phyloP scores from a whole-genome alignment of 2,329 filamentous ascomycete genomes.

The Cladophialophora yegresii region DNA sequence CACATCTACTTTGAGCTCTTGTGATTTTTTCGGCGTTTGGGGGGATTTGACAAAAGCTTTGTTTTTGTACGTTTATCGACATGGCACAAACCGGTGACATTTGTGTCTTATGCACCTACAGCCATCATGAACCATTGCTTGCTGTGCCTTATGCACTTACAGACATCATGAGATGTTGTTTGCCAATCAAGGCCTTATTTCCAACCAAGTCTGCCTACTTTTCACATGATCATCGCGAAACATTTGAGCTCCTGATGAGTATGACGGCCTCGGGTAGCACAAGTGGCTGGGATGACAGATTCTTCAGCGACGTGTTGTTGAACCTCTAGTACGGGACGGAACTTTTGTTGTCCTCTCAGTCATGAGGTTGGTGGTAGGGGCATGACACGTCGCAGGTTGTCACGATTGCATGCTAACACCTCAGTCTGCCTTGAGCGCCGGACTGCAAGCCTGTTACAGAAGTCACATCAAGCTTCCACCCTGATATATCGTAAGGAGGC shows the following conservation, averaged over 20 bases:
- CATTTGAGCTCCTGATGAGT: not conserved
- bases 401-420: too few species aligned
- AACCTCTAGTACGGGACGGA: too few species aligned
- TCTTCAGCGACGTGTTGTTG: not conserved
- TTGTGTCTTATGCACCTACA: not conserved
- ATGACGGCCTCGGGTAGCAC: not conserved
- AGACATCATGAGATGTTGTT: not conserved
- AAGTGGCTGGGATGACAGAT: not conserved
- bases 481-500: too few species aligned
- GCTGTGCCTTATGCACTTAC: slow-evolving; percentile 1
- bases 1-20: not conserved
- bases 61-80: not conserved
- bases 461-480: too few species aligned
- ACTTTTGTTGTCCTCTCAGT: too few species aligned
- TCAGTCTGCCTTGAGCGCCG: too few species aligned
- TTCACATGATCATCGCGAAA: not conserved
- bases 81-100: not conserved
- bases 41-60: slow-evolving; percentile 1
- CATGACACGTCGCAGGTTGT: too few species aligned
- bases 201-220: not conserved
- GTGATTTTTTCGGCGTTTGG: not conserved
- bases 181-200: not conserved
- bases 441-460: too few species aligned
- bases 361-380: too few species aligned
- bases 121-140: not conserved